phyloP scores from a whole-genome alignment of 1,284 basidiomycete genomes.

The Phenoliferia sp. region DNA sequence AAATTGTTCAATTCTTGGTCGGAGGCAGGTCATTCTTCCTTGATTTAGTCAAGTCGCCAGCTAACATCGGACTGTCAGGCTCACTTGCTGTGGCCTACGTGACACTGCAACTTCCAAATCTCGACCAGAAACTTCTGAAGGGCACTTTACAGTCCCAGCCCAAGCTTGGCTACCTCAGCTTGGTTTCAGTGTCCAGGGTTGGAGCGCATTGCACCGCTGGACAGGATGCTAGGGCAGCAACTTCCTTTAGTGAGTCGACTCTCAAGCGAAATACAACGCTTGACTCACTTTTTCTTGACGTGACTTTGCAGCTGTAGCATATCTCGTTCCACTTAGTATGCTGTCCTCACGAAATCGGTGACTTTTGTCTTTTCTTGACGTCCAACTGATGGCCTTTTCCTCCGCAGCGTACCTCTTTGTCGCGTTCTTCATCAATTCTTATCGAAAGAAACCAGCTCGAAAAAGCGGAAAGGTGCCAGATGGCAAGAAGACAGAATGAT shows the following conservation, averaged over 20 bases:
- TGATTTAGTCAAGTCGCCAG: neutral
- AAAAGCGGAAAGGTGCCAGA: no score
- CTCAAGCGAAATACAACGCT: no score
- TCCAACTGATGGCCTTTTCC: neutral
- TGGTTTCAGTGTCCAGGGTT: constrained; percentile 2
- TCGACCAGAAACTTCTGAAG: neutral
- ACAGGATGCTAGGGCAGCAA: constrained; percentile 13
- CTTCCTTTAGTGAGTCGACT: no score
- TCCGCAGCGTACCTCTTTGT: constrained; percentile 28
- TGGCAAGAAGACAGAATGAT: no score
- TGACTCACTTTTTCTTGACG: no score
- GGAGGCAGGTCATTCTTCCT: neutral
- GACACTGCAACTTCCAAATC: constrained; percentile 26
- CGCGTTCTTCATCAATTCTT: constrained; percentile 28
- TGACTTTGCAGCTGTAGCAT: constrained; percentile 18
- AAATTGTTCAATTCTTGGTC: constrained; percentile 30
- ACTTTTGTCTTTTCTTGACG: neutral
- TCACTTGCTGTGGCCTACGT: constrained; percentile 28
- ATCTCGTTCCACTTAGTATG: constrained; percentile 19
- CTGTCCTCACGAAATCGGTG: no score
- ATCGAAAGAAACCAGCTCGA: no score
- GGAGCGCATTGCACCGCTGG: constrained; percentile 19
- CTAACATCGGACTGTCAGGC: neutral
- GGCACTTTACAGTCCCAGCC: neutral
- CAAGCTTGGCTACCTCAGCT: neutral